Conservation (phyloP, 306 rosid species). For the Macrotyloma uniflorum region DNA sequence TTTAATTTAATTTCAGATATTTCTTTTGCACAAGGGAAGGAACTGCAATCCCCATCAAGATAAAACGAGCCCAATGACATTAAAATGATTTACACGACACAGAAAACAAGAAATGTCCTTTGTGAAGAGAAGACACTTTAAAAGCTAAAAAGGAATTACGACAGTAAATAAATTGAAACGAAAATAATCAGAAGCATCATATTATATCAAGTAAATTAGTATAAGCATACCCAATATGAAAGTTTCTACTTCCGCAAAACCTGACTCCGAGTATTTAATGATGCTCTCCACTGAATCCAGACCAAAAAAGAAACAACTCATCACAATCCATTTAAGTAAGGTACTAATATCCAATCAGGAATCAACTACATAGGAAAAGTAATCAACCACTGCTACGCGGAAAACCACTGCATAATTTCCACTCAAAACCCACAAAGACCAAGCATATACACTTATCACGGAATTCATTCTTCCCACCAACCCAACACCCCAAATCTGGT, state of each 20-base stretch:
- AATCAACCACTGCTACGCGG: not conserved
- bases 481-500: conserved; percentile 36
- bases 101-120: conserved; percentile 1
- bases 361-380: conserved; percentile 29
- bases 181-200: conserved; percentile 19
- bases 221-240: conserved; percentile 13
- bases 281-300: conserved; percentile 35
- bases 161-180: not conserved
- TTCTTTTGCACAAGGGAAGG: not conserved
- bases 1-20: conserved; percentile 8
- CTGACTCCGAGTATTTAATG: conserved; percentile 39
- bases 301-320: conserved; percentile 34
- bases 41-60: conserved; percentile 15
- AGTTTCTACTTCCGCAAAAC: conserved; percentile 35
- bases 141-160: conserved; percentile 28
- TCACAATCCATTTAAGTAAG: conserved; percentile 21
- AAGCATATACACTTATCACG: not conserved
- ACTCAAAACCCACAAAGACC: conserved; percentile 28
- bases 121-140: not conserved
- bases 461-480: conserved; percentile 41
- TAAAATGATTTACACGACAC: conserved; percentile 17
- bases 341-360: conserved; percentile 39
- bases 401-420: not conserved
- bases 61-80: conserved; percentile 9
- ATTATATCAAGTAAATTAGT: conserved; percentile 7